Evolutionary conservation across 2,329 filamentous ascomycete species (phyloP).

Genomic region (Claviceps sp.): DNA sequence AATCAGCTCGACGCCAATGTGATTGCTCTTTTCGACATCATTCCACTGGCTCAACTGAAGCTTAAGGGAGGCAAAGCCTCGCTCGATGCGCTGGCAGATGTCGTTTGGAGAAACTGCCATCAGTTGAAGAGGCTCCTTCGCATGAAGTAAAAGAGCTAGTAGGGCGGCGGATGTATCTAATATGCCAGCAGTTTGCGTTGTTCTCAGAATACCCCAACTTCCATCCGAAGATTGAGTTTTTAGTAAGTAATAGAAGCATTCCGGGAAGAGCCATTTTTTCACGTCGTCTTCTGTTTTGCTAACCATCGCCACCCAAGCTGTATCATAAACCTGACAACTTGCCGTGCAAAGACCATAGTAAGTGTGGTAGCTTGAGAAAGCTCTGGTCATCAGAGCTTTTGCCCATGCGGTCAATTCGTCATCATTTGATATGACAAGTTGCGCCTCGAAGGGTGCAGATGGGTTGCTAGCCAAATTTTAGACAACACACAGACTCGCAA

Average conservation of each 20-base stretch:
- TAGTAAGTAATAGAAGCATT: constrained; percentile 8
- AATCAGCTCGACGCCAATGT: constrained; percentile 10
- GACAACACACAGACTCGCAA: too few species aligned
- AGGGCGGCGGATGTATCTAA: constrained; percentile 8
- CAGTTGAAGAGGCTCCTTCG: constrained; percentile 1
- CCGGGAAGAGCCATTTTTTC: constrained; percentile 8
- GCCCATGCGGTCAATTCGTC: neutral
- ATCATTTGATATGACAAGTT: neutral
- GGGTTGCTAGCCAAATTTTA: neutral
- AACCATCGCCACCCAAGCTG: constrained; percentile 9
- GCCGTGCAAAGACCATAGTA: neutral
- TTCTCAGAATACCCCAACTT: constrained; percentile 1
- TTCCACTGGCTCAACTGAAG: constrained; percentile 4
- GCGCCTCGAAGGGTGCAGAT: neutral
- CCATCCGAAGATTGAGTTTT: constrained; percentile 4
- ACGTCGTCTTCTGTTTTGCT: neutral
- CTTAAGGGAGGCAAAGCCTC: neutral
- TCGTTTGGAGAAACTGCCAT: constrained; percentile 1
- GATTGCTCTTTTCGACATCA: constrained; percentile 2
- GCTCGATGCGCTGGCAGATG: neutral
- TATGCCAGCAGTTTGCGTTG: constrained; percentile 7
- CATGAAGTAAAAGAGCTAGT: constrained; percentile 6
- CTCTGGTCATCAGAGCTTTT: neutral
- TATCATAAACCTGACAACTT: constrained; percentile 6
- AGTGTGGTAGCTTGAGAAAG: neutral